These are phyloP conservation scores for Alternaria sp. DNA, from an alignment of 2,329 filamentous ascomycete species.

Conservation along the genomic window DNA sequence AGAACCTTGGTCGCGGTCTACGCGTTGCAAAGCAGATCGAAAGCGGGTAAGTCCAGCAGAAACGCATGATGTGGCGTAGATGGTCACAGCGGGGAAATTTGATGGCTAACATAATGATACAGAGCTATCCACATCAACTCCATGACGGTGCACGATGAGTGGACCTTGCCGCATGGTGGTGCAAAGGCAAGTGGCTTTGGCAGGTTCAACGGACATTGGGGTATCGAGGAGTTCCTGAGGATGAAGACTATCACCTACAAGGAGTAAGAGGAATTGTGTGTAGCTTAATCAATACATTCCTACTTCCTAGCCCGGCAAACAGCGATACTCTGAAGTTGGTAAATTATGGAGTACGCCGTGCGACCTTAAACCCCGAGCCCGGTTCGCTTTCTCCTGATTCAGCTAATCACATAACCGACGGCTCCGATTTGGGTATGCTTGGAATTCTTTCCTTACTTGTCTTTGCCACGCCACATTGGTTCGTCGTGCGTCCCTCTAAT, in stretches of 20 bases:
- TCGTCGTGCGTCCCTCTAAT: not conserved
- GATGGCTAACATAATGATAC: not conserved
- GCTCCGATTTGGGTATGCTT: not conserved
- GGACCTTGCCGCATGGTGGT: conserved; percentile 56
- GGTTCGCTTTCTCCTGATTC: not conserved
- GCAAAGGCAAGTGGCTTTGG: conserved; percentile 58
- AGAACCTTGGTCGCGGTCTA: conserved; percentile 61
- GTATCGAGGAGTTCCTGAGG: conserved; percentile 56
- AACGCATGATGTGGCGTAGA: no score
- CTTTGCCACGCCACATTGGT: not conserved
- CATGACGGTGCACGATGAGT: conserved; percentile 60
- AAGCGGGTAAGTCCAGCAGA: conserved; percentile 56
- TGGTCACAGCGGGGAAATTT: no score
- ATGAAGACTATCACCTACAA: conserved; percentile 52
- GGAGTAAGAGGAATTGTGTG: conserved; percentile 20
- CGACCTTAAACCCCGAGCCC: not conserved
- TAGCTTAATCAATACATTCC: no score
- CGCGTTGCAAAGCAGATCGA: conserved; percentile 58
- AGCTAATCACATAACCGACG: not conserved
- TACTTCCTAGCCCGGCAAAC: no score
- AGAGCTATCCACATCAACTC: conserved; percentile 59
- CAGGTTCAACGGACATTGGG: conserved; percentile 54
- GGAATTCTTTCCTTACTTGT: not conserved
- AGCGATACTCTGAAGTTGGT: not conserved
- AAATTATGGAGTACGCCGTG: not conserved